Percentiles rank a stretch among this genome's conserved stretches.
phyloP scores from a whole-genome alignment of 176 grass and related monocot genomes.

The Canna indica region DNA sequence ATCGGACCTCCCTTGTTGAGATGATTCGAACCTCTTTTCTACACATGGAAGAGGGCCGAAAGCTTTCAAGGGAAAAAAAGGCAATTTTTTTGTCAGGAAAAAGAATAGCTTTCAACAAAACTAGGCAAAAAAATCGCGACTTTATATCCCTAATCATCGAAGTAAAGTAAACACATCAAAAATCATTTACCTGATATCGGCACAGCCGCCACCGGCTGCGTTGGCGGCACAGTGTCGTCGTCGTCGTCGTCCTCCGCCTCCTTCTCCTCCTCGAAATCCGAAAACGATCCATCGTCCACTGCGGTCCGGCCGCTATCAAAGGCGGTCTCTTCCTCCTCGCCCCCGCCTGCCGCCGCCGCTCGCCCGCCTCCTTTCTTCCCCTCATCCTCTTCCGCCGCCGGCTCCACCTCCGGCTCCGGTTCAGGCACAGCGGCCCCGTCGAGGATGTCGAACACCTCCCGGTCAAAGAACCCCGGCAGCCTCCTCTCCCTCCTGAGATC shows the following conservation, averaged over 20 bases:
- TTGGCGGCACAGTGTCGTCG: neutral
- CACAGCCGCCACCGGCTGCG: slow-evolving; percentile 30
- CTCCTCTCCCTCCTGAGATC: slow-evolving; percentile 69
- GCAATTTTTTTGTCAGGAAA: neutral
- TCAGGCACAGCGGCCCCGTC: slow-evolving; percentile 27
- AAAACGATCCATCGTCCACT: slow-evolving; percentile 31
- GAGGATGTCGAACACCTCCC: slow-evolving; percentile 87
- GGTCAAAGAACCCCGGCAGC: slow-evolving; percentile 87
- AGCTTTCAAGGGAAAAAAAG: slow-evolving; percentile 3
- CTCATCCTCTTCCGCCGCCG: slow-evolving; percentile 26
- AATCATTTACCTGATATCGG: slow-evolving; percentile 39
- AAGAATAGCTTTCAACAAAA: neutral
- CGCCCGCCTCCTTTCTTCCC: slow-evolving; percentile 27
- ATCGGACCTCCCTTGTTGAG: slow-evolving; percentile 40
- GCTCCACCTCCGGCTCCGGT: slow-evolving; percentile 8
- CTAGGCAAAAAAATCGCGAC: neutral
- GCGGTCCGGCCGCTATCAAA: slow-evolving; percentile 28
- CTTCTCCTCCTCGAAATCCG: slow-evolving; percentile 34
- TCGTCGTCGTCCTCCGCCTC: slow-evolving; percentile 16
- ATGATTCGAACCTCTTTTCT: slow-evolving; percentile 55
- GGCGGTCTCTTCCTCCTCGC: slow-evolving; percentile 10
- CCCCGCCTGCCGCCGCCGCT: slow-evolving; percentile 15
- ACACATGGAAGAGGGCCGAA: slow-evolving; percentile 20
- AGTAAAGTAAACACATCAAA: neutral
- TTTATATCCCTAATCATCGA: neutral